Evolutionary conservation across 495 filamentous ascomycete genomes (phyloP), one percentile per base, ranked within the genome.

Genomic region (Neurospora sp.): DNA sequence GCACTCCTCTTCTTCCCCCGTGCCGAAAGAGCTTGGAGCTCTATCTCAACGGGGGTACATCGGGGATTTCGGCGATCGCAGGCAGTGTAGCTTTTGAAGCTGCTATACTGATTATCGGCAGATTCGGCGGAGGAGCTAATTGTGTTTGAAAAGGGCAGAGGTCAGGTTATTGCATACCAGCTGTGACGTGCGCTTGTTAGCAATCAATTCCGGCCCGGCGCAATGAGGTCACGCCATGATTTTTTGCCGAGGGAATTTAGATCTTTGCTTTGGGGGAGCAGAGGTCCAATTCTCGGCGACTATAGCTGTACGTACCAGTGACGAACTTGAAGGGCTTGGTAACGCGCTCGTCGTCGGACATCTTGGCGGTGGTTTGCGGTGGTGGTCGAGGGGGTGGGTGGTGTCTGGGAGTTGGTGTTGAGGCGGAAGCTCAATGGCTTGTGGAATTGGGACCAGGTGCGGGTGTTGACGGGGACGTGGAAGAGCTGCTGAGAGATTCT

Each of bases 301-400:
- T 66, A 35, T 18, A 66, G 27, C 53, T 66, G 53, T 66, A 66
- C 93, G 87, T 90, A 97, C 95, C 96, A 85, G 96, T 98, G 76
- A 98, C 96, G 86, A 98, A 98, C 91, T 99, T 99, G 92, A 99
- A 99, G 84, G 96, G 96, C 90, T 97, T 99, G 83, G 94, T 97
- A 84, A 92, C 89, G 83, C 91, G 91, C 81, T 97, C 92, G 20
- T 94, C 92, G 87, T 98, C 96, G 78, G 91, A 90, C 92, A 93
- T 98, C 79, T 81, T 90, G 83, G 79, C 73, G 78, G 78, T 76
- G 71, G 68, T 78, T 78, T 77, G 74, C 72, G 48, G 48, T 59
- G 48, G 48, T 59, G 41, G 74, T 76, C 18, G 73, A 71, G 72
- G 53, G 71, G 74, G 22, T 61, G 48, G 39, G 69, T 66, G 74